Conservation (phyloP, 352 stramenopile species). For the Blastocystis sp. region DNA sequence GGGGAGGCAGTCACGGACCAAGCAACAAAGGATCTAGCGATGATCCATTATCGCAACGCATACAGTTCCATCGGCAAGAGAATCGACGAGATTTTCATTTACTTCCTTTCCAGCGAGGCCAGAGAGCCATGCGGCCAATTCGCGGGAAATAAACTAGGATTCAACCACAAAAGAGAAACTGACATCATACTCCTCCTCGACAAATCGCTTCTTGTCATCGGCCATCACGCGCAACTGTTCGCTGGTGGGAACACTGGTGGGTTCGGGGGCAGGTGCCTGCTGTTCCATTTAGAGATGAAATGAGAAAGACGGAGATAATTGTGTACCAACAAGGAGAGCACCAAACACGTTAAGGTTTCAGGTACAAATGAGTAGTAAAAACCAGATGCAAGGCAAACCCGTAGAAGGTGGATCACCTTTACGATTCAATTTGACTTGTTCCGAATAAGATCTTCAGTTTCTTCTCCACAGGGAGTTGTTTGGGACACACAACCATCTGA, state of each 20-base stretch:
- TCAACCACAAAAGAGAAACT: background rate
- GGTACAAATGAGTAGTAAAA: background rate
- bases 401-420: background rate
- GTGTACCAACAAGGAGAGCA: no score
- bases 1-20: background rate
- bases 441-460: slow-evolving; percentile 41
- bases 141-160: background rate
- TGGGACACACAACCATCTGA: background rate
- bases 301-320: background rate
- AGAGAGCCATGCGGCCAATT: background rate
- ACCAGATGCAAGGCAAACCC: background rate
- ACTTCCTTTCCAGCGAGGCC: background rate
- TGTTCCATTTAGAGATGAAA: background rate
- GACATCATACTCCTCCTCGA: slow-evolving; percentile 34
- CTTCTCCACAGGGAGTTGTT: background rate
- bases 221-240: background rate
- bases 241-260: background rate
- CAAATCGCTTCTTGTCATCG: background rate
- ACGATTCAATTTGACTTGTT: slow-evolving; percentile 17
- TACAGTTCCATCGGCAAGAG: background rate
- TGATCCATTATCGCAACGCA: background rate
- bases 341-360: no score
- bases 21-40: background rate
- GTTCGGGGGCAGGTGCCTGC: background rate
- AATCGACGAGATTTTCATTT: background rate